phyloP scores from a whole-genome alignment of 1,284 basidiomycete genomes.

The Ceratobasidium sp. region DNA sequence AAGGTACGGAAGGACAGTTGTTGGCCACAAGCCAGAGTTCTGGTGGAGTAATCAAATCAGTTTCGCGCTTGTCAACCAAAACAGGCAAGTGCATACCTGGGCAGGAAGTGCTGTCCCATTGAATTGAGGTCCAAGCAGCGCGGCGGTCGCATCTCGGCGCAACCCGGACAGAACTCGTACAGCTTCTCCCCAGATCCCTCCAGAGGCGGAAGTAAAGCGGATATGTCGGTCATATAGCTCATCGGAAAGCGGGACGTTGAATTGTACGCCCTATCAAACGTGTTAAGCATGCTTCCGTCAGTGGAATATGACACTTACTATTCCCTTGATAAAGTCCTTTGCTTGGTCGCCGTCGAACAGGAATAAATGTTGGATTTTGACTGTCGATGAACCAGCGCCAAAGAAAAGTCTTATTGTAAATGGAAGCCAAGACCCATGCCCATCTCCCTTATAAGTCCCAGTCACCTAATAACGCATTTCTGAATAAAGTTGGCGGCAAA shows the following conservation, averaged over 20 bases:
- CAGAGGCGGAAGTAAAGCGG: slow-evolving; percentile 58
- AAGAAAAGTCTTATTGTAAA: slow-evolving; percentile 62
- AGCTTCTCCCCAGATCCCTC: slow-evolving; percentile 63
- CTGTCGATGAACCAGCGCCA: slow-evolving; percentile 58
- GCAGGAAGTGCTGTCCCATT: slow-evolving; percentile 60
- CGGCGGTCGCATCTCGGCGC: slow-evolving; percentile 61
- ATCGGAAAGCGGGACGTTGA: slow-evolving; percentile 60
- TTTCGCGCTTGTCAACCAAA: neutral
- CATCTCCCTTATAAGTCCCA: slow-evolving; percentile 60
- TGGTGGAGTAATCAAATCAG: neutral
- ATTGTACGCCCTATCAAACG: slow-evolving; percentile 57
- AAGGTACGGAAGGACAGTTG: slow-evolving; percentile 24
- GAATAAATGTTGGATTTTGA: slow-evolving; percentile 63
- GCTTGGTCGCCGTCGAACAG: slow-evolving; percentile 62
- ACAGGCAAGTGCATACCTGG: slow-evolving; percentile 5
- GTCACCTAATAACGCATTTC: slow-evolving; percentile 55
- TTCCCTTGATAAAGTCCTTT: slow-evolving; percentile 63
- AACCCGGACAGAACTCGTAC: slow-evolving; percentile 61
- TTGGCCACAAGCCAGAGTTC: slow-evolving; percentile 38
- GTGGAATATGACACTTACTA: slow-evolving; percentile 53
- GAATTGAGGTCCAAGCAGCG: slow-evolving; percentile 62
- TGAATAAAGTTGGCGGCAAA: slow-evolving; percentile 1
- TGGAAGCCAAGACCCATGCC: slow-evolving; percentile 60
- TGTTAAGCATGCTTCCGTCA: neutral
- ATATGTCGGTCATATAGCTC: slow-evolving; percentile 61